Evolutionary conservation across 768 basidiomycete species (phyloP), one percentile per base, ranked within the genome.

Genomic region (Auriscalpium vulgare): DNA sequence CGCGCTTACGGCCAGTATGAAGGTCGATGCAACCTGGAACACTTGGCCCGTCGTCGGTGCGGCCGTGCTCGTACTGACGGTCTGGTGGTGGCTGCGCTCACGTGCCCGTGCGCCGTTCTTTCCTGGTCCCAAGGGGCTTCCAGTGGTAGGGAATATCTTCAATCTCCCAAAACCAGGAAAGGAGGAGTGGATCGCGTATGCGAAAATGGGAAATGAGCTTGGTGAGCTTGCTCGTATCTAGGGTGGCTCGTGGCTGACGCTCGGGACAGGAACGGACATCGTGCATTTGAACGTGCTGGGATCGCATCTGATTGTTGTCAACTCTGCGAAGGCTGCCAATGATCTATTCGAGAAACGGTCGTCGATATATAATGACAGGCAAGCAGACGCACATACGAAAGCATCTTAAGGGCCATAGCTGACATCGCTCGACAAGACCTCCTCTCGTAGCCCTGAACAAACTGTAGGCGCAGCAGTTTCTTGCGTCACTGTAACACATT

Each of bases 241-340:
- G 8, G n/a, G n/a, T 23, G 10, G 35, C n/a, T 13, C 17, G 29
- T 7, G 36, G n/a, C 29, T 36, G 50, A 47, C 21, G 47, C 11
- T 11, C n/a, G 17, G 10, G 35, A 16, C 35, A 52, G 56, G 43
- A 2, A 37, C 56, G 6, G 50, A 56, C 23, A 16, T 56, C 10
- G 47, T 56, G 35, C 55, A 54, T 37, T 14, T 47, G 35, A 35
- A 54, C 19, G 13, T 47, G 29, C 36, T 54, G 16, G 53, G 53
- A 8, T 45, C 53, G 17, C 45, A 54, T n/a, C 17, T 54, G 17
- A 29, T 9, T 51, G 14, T 23, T 19, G 65, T 84, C 37, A 81
- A 76, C 65, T 75, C 73, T 54, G 59, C 37, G 19, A 55, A 50
- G 37, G 54, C 51, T 4, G 56, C 51, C 17, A 47, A 57, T 19